These are phyloP conservation scores for Globisporangium iwayamae DNA, from an alignment of 352 stramenopile species.

Conservation along the genomic window DNA sequence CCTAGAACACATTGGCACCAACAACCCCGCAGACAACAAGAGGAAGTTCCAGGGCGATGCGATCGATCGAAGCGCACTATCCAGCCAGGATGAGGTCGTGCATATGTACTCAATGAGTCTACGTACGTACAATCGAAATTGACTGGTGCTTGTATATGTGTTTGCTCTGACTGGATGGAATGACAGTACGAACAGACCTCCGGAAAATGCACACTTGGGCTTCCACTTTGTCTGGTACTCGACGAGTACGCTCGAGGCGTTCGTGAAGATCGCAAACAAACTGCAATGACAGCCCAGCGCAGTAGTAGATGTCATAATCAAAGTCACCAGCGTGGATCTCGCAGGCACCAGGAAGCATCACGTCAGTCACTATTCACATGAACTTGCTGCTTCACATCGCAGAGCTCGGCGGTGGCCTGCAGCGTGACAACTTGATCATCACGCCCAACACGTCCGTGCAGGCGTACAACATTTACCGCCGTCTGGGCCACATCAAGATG, in stretches of 20 bases:
- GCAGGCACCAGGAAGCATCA: slow-evolving; percentile 27
- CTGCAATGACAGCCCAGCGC: slow-evolving; percentile 13
- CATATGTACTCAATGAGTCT: background rate
- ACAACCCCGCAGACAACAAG: background rate
- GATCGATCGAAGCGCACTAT: background rate
- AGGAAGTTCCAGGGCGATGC: background rate
- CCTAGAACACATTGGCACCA: background rate
- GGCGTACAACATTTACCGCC: slow-evolving; percentile 21
- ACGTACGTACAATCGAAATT: background rate
- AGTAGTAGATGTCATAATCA: background rate
- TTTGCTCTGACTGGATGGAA: background rate
- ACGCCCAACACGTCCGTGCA: slow-evolving; percentile 27
- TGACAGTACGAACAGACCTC: background rate
- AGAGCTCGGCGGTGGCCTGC: slow-evolving; percentile 21
- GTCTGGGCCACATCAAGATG: slow-evolving; percentile 30
- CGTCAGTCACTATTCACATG: slow-evolving; percentile 16
- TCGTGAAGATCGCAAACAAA: slow-evolving; percentile 26
- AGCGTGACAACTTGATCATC: slow-evolving; percentile 18
- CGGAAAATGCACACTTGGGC: slow-evolving; percentile 5
- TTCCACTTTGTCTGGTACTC: slow-evolving; percentile 14
- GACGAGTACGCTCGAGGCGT: slow-evolving; percentile 11
- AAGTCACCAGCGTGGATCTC: slow-evolving; percentile 23
- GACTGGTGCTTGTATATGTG: too few species aligned
- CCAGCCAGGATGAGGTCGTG: background rate
- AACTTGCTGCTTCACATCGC: slow-evolving; percentile 17